Base-by-base conservation (phyloP, 1,139 yeast genomes). In the Lodderomyces elongisporus region DNA sequence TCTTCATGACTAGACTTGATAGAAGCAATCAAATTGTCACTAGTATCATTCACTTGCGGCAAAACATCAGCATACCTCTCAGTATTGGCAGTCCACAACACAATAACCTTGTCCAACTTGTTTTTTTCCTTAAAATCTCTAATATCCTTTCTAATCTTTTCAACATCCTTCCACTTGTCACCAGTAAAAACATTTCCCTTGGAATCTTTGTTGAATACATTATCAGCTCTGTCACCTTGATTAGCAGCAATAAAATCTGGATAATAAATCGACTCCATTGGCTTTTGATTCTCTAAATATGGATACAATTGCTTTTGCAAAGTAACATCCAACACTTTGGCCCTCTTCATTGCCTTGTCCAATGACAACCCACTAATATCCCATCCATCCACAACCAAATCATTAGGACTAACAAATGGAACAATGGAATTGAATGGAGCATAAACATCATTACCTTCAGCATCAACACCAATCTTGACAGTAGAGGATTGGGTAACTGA, bases 171-270 rank as follows among this genome's bases (percentile, higher is more conserved):
- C 96, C 96, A 88, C 66, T 89, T 89, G 57, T 78, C 74, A 17
- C 64, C 59, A 37, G 77, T 70, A 41, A 66, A 66, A 35, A 74
- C 70, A 36, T 70, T 67, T 26, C 81, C 83, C 25, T 60, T 55
- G 7, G 12, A 10, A 17, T 30, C 37, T 34, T 60, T 63, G 49
- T 84, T 80, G 58, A 79, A 75, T 44, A 89, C 77, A 56, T 89
- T 88, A 64, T 89, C 80, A 31, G 96, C 97, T 60, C 97, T 81
- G 33, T 77, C 91, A 49, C 77, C 81, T 69, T 89, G 97, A 64
- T 89, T 89, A 47, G 91, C 85, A 39, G 97, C 97, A 62, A 89
- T 89, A 63, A 87, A 89, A 59, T 89, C 96, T 17, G 97, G 96
- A 63, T 89, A 89, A 68, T 89, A 89, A 44, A 89, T 71, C 2